Evolutionary conservation across 345 rosid species (phyloP), one percentile per base, ranked within the genome.

Genomic region (Ceriops tagal): DNA sequence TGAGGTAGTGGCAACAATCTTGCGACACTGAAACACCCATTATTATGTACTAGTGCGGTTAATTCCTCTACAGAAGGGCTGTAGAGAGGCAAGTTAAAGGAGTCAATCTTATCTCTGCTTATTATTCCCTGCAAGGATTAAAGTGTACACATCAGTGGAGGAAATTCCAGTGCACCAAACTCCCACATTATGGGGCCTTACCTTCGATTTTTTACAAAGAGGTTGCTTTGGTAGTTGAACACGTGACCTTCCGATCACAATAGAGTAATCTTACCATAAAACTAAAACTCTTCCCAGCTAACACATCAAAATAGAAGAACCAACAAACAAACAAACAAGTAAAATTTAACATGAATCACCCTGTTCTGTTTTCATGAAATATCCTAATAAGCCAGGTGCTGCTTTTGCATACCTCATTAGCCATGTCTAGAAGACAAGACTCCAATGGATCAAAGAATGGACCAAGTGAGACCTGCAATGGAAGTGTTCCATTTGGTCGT

Each of bases 361-460:
- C 49, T 43, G 49, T 13, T 43, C 18, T 43, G 49, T 15, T 2
- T 43, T 15, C 4, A 43, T 13, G 19, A 43, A 43, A 43, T 43
- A 43, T 43, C 18, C 19, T 43, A 43, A 43, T 39, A 43, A 3
- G 15, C 19, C 18, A 11, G 49, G 24, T 55, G 13, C 24, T 55
- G 5, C n/a, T 58, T 5, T 8, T 21, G 13, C 59, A 35, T 51
- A 73, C 76, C 76, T 65, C 71, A 51, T 66, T 37, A 19, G 66
- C 61, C 76, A 73, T 65, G 49, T 73, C 76, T 19, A 60, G 0
- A 4, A 73, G 76, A 30, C 71, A 58, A 5, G 61, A 65, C 51
- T 73, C 76, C 53, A 65, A 2, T 20, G 52, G 59, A 11, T 11
- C 37, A 1, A 65, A 20, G 9, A 58, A 3, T 0, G 52, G 71